Evolutionary conservation across 2,329 filamentous ascomycete species (phyloP).

Genomic region (Trichoderma arundinaceum): DNA sequence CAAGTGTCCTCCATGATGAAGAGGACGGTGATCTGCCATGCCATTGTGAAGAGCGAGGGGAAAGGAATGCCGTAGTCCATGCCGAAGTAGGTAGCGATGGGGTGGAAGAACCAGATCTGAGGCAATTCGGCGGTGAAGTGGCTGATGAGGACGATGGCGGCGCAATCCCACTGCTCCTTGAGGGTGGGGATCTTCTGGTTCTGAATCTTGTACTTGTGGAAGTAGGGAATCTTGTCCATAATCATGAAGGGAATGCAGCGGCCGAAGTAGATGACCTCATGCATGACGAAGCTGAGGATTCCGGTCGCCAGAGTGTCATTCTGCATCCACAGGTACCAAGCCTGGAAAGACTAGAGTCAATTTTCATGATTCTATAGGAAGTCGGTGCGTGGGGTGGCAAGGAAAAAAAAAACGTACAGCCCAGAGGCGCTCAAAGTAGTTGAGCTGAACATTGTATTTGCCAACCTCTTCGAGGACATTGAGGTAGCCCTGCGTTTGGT

Average conservation of each 20-base stretch:
- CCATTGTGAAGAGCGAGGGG: constrained; percentile 83
- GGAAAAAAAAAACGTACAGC: constrained; percentile 59
- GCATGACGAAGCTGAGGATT: constrained; percentile 96
- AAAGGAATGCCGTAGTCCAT: constrained; percentile 89
- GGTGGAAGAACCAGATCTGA: constrained; percentile 99
- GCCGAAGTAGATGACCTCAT: constrained; percentile 94
- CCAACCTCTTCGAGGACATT: constrained; percentile 67
- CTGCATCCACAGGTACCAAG: constrained; percentile 98
- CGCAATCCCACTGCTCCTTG: constrained; percentile 93
- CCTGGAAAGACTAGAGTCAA: constrained; percentile 46
- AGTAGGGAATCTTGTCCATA: constrained; percentile 83
- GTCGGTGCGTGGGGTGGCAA: neutral
- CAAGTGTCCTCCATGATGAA: constrained; percentile 96
- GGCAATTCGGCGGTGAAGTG: constrained; percentile 98
- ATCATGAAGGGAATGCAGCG: constrained; percentile 90
- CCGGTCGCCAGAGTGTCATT: constrained; percentile 96
- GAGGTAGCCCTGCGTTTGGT: constrained; percentile 58
- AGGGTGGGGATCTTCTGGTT: constrained; percentile 86
- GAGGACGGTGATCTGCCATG: constrained; percentile 88
- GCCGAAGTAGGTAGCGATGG: constrained; percentile 89
- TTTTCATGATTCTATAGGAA: neutral
- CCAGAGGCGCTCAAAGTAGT: constrained; percentile 87
- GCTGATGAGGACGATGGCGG: constrained; percentile 86
- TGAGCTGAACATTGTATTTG: constrained; percentile 83
- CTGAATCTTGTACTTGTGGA: constrained; percentile 95